Evolutionary conservation across 805 yeast species (phyloP).

Genomic region (Cyberlindnera saturnus): DNA sequence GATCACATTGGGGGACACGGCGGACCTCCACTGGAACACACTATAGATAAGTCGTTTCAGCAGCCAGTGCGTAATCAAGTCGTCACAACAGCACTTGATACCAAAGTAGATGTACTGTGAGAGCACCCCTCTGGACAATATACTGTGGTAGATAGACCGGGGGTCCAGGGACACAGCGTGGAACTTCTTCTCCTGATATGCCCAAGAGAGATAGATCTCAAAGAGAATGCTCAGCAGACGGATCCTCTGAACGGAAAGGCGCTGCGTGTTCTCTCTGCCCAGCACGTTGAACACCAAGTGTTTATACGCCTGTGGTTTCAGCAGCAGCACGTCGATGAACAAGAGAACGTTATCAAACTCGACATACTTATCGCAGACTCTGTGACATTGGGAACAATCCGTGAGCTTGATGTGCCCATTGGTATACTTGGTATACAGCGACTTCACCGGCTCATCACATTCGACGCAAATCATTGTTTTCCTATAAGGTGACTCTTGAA

Average conservation of each 20-base stretch:
- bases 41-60: slow-evolving; percentile 27
- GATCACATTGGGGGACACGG: slow-evolving; percentile 30
- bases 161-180: slow-evolving; percentile 1
- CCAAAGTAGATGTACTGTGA: slow-evolving; percentile 55
- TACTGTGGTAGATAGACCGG: neutral
- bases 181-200: slow-evolving; percentile 65
- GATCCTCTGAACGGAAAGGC: slow-evolving; percentile 34
- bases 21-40: slow-evolving; percentile 25
- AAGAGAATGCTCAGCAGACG: slow-evolving; percentile 63
- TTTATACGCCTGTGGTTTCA: slow-evolving; percentile 83
- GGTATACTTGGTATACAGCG: slow-evolving; percentile 67
- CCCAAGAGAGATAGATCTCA: slow-evolving; percentile 91
- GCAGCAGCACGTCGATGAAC: slow-evolving; percentile 73
- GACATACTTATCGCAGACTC: slow-evolving; percentile 82
- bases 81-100: slow-evolving; percentile 42
- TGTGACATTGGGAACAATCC: slow-evolving; percentile 64
- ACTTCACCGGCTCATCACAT: slow-evolving; percentile 61
- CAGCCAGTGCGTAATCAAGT: slow-evolving; percentile 32
- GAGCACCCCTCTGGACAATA: slow-evolving; percentile 22
- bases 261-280: slow-evolving; percentile 10
- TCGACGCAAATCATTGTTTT: slow-evolving; percentile 78
- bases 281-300: slow-evolving; percentile 78
- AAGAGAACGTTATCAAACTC: slow-evolving; percentile 83
- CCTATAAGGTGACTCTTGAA: neutral
- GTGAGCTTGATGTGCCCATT: slow-evolving; percentile 76